Evolutionary conservation across 192 early-diverging fungal genomes (phyloP), one percentile per base, ranked within the genome.

Genomic region (Coemansia sp.): DNA sequence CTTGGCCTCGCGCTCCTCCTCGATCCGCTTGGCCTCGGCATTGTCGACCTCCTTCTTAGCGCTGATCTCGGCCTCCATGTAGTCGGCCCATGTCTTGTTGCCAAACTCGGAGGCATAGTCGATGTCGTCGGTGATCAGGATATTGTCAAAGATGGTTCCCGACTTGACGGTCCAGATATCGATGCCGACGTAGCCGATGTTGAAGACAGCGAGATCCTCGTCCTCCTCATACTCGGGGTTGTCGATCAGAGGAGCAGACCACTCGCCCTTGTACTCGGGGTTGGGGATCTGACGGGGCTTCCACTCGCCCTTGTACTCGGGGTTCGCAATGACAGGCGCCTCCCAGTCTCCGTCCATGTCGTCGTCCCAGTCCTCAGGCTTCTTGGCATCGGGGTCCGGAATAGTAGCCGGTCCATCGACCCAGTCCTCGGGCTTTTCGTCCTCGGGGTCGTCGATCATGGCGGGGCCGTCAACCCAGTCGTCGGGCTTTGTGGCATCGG

Each of bases 331-430:
- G 59, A 87, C 74, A 20, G 94, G 93, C 22, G 96, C 84, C 73
- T 90, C 90, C 94, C 95, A 98, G 23, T 95, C 93, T 62, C 97
- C 97, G 78, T 98, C 95, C 82, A 93, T 86, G 60, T 97, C 95
- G 61, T 92, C 91, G 62, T 91, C 90, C 93, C 94, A 97, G 69
- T 95, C 92, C 58, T 90, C 92, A 34, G 95, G 94, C 81, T 92
- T 91, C 52, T 67, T 72, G 52, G 91, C 92, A 1, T 91, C 83
- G 46, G 92, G 85, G 65, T 97, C 93, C 34, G 89, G 65, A 67
- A 97, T 90, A 39, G 84, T 86, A 61, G 88, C 87, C 14, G 91
- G 93, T 19, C 83, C 84, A 60, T 88, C 85, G 48, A 90, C 91
- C 75, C 84, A 92, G 62, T 82, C 84, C 14, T 58, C 82, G 47